Conservation (phyloP, 495 filamentous ascomycete genomes). For the Aspergillus panamensis region DNA sequence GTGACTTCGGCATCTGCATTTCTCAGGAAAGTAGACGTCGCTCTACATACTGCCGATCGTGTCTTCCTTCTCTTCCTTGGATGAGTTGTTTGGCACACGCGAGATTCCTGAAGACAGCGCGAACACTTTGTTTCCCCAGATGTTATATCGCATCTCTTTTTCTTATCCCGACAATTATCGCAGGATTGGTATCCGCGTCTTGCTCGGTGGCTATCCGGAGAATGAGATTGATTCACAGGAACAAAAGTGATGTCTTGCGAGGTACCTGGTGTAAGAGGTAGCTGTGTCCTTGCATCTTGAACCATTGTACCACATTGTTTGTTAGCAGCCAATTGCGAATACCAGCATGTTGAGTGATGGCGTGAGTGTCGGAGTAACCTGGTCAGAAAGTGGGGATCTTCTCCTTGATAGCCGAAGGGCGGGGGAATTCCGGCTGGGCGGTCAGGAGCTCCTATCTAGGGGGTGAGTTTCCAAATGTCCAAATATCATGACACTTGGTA, state of each 20-base stretch:
- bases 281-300: background rate
- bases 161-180: constrained; percentile 2
- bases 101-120: background rate
- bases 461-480: too few relatives aligned
- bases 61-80: background rate
- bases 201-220: background rate
- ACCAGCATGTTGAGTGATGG: background rate
- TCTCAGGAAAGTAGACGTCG: background rate
- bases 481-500: too few relatives aligned
- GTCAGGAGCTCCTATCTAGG: too few relatives aligned
- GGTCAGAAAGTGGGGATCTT: background rate
- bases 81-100: background rate
- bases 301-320: background rate
- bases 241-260: background rate
- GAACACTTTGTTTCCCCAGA: background rate
- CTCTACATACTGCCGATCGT: too few relatives aligned
- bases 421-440: background rate
- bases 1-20: background rate
- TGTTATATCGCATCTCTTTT: background rate
- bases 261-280: background rate
- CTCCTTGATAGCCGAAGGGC: background rate
- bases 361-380: too few relatives aligned
- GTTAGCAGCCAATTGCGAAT: background rate
- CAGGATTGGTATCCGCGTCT: constrained; percentile 5
- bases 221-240: background rate